Percentiles rank a stretch among this genome's conserved stretches.
phyloP scores from a whole-genome alignment of 1,139 yeast genomes.

The Kodamaea sp. region DNA sequence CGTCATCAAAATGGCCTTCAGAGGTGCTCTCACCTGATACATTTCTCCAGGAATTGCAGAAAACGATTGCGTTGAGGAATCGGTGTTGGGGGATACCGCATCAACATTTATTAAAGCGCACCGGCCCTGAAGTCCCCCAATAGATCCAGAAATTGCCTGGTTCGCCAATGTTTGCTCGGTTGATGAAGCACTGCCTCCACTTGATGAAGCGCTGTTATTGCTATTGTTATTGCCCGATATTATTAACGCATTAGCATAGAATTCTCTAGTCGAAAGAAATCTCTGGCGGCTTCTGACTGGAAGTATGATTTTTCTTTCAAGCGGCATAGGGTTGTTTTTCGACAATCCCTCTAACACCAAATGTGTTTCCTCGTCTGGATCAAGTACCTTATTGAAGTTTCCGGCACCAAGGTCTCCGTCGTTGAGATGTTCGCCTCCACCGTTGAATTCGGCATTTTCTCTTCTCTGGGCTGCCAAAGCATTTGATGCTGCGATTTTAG shows the following conservation, averaged over 20 bases:
- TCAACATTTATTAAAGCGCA: constrained; percentile 75
- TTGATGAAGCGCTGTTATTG: constrained; percentile 15
- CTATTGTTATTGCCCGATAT: constrained; percentile 30
- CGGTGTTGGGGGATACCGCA: constrained; percentile 22
- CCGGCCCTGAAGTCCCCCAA: constrained; percentile 75
- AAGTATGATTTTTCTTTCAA: constrained; percentile 72
- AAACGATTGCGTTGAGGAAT: constrained; percentile 48
- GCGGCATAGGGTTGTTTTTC: constrained; percentile 75
- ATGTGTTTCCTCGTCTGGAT: constrained; percentile 92
- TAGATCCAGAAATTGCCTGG: constrained; percentile 54
- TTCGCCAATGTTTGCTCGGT: constrained; percentile 47
- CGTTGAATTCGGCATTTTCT: constrained; percentile 46
- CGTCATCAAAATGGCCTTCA: constrained; percentile 45
- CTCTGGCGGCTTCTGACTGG: constrained; percentile 72
- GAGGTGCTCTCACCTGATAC: constrained; percentile 67
- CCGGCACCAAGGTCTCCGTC: constrained; percentile 20
- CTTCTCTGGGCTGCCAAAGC: constrained; percentile 61
- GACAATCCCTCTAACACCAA: constrained; percentile 92
- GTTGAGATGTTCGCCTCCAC: constrained; percentile 23
- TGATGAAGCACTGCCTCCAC: constrained; percentile 19
- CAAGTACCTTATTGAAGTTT: constrained; percentile 33
- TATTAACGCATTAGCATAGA: constrained; percentile 66
- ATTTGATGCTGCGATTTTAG: constrained; percentile 80
- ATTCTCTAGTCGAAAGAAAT: constrained; percentile 80
- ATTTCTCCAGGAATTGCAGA: constrained; percentile 54